phyloP scores from a whole-genome alignment of 441 rosid species.

The Adansonia madagascariensis region DNA sequence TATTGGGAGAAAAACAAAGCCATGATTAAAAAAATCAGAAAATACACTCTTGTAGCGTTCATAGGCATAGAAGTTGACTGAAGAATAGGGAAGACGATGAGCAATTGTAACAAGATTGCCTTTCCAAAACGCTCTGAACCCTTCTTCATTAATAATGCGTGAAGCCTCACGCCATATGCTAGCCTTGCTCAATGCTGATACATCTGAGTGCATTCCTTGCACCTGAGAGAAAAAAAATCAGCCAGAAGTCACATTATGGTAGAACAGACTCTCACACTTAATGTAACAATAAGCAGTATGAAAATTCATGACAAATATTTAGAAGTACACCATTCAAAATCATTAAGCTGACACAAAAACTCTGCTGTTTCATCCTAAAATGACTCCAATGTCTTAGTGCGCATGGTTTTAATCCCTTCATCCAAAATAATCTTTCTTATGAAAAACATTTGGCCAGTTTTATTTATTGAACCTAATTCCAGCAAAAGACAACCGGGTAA shows the following conservation, averaged over 20 bases:
- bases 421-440: not conserved
- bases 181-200: conserved; percentile 54
- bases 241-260: not conserved
- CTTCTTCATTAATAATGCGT: conserved; percentile 73
- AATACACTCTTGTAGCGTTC: conserved; percentile 71
- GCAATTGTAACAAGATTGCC: conserved; percentile 90
- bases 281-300: not conserved
- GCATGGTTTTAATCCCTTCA: not conserved
- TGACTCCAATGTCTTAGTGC: not conserved
- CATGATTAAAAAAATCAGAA: not conserved
- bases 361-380: not conserved
- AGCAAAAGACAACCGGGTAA: not conserved
- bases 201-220: conserved; percentile 91
- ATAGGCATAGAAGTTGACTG: conserved; percentile 82
- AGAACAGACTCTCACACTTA: not conserved
- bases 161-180: conserved; percentile 79
- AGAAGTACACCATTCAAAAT: not conserved
- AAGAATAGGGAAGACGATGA: conserved; percentile 86
- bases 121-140: conserved; percentile 91
- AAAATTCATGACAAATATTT: not conserved
- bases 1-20: not conserved
- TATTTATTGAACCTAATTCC: not conserved
- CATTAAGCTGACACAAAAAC: not conserved
- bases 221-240: conserved; percentile 47
- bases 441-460: not conserved